Base-by-base conservation (phyloP, 108 stramenopile genomes). In the Cylindrotheca fusiformis region DNA sequence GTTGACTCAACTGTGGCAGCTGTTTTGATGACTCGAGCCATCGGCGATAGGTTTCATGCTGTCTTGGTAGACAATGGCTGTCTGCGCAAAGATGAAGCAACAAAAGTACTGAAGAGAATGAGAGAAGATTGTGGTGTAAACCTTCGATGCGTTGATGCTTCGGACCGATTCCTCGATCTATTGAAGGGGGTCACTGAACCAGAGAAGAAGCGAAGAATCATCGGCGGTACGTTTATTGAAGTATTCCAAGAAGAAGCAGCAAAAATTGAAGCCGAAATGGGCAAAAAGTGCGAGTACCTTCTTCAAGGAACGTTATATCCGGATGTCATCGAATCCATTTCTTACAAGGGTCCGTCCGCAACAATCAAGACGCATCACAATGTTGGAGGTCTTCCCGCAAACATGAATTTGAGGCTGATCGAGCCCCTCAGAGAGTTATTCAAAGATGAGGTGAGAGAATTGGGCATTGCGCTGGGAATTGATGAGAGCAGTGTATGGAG, bases 351-450 rank as follows among this genome's bases (percentile, higher is more conserved):
- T n/a, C 97, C 96, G 25, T 86, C 87, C n/a, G 97, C 96, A 5
- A 96, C 94, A 46, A 99, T 99, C 74, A 99, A 99, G 82, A 97
- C 97, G 25, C 99, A 99, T 69, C 99, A 99, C 91, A 99, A 99
- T 69, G 99, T 98, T 47, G 96, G 97, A 20, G 97, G 96, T 0
- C 83, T 99, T 18, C 95, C 94, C 1, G 97, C 88, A 10, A 75
- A 78, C 24, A 98, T 99, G 97, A 90, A 96, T 33, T 76, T 97
- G 52, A 91, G 96, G 67, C 71, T 99, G 32, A 97, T 99, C 54
- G 99, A 99, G 75, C 99, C 99, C 3, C 84, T 99, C 18, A 75
- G 97, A 14, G 99, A 99, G 60, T 80, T 99, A 18, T 98, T 98
- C 87, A 99, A 99, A 81, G 99, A 98, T 65, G 94, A 97, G 69